Evolutionary conservation across 345 rosid genomes (phyloP).

Genomic region (Citrus reticulata): DNA sequence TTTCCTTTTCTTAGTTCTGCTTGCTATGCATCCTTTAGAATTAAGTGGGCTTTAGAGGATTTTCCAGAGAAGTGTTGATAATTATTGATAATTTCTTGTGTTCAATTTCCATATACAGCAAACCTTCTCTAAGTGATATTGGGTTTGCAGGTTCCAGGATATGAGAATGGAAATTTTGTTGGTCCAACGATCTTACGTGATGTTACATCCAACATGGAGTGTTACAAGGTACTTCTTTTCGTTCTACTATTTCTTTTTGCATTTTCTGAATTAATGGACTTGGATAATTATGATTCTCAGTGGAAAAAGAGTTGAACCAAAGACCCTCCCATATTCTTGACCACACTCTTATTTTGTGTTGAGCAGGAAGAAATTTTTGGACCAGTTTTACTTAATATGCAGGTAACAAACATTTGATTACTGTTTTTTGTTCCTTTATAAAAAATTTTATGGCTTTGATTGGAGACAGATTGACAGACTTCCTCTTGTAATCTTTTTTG

Average conservation of each 20-base stretch:
- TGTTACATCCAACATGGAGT: slow-evolving; percentile 37
- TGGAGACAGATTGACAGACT: slow-evolving; percentile 9
- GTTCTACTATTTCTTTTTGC: neutral
- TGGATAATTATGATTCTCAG: slow-evolving; percentile 22
- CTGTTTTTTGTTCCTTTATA: slow-evolving; percentile 1
- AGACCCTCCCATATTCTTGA: slow-evolving; percentile 27
- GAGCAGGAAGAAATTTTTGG: slow-evolving; percentile 52
- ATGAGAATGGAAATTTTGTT: slow-evolving; percentile 43
- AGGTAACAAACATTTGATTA: slow-evolving; percentile 27
- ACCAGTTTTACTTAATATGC: slow-evolving; percentile 41
- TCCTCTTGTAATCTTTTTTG: neutral
- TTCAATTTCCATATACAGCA: neutral
- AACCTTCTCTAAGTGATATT: neutral
- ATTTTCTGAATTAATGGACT: slow-evolving; percentile 10
- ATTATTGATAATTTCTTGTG: neutral
- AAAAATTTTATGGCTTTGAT: neutral
- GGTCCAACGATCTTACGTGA: slow-evolving; percentile 39
- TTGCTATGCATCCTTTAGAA: neutral
- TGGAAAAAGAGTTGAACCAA: slow-evolving; percentile 27
- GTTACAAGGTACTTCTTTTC: slow-evolving; percentile 33
- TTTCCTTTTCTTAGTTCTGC: neutral
- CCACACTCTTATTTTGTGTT: slow-evolving; percentile 28
- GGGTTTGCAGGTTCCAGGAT: slow-evolving; percentile 35
- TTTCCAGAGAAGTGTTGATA: neutral
- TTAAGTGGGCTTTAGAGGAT: neutral